phyloP scores from a whole-genome alignment of 2,329 filamentous ascomycete genomes.

The Colletotrichum viniferum region DNA sequence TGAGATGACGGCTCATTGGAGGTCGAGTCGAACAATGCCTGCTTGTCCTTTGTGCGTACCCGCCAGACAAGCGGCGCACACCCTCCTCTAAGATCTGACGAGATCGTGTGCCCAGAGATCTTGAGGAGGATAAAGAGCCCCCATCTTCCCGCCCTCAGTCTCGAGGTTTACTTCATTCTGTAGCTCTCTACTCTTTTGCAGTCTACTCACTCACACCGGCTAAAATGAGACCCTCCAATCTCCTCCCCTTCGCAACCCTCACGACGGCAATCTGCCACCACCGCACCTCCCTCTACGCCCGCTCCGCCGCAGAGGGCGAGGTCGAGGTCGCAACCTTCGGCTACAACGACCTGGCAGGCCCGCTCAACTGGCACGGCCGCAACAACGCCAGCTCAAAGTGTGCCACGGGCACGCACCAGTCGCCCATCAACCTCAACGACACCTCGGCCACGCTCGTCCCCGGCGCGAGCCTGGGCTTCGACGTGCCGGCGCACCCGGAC shows the following conservation, averaged over 20 bases:
- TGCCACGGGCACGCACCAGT: constrained; percentile 53
- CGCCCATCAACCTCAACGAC: constrained; percentile 57
- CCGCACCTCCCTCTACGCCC: constrained; percentile 39
- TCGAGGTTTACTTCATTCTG: not conserved
- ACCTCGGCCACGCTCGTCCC: constrained; percentile 20
- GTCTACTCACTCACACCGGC: not conserved
- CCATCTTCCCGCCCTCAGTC: not conserved
- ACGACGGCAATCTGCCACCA: constrained; percentile 30
- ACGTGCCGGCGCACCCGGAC: constrained; percentile 38
- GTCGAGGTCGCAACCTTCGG: constrained; percentile 42
- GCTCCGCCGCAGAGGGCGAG: constrained; percentile 24
- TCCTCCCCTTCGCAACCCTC: constrained; percentile 24
- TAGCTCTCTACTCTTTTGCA: not conserved
- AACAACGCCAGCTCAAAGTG: constrained; percentile 49
- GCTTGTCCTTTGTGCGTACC: not conserved
- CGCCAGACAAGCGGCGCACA: not conserved
- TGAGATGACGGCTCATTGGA: not conserved
- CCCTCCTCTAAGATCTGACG: not conserved
- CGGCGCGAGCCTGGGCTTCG: constrained; percentile 35
- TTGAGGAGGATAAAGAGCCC: constrained; percentile 5
- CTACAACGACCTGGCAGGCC: constrained; percentile 47
- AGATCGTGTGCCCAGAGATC: not conserved
- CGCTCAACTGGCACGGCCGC: constrained; percentile 57
- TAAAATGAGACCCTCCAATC: constrained; percentile 25
- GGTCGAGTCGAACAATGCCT: not conserved